Evolutionary conservation across 2,329 filamentous ascomycete genomes (phyloP), one percentile per base, ranked within the genome.

Genomic region (Alternaria sp.): DNA sequence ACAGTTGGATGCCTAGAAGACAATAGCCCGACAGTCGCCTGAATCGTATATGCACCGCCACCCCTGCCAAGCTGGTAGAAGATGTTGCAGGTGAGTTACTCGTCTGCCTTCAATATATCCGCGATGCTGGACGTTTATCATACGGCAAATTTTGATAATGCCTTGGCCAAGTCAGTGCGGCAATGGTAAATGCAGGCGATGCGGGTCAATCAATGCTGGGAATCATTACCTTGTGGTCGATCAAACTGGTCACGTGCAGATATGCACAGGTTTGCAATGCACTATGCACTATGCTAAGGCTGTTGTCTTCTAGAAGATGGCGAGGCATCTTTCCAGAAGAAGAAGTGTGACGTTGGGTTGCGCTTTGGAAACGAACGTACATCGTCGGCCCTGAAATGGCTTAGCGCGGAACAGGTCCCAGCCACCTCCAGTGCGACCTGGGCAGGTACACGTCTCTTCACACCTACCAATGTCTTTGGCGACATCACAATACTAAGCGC

Each of bases 31-130:
- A 49, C 20, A 36, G 20, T 32, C 20, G 25, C 22, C 3, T 5
- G 20, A 50, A 27, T 16, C 46, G 34, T 50, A 8, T 9, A 50
- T 38, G 46, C 46, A 50, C 46, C 46, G 46, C 46, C 46, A 34
- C 46, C 34, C 18, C 30, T 36, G 30, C 46, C 46, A 34, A 49
- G 12, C 12, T 49, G 30, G 46, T 22, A 22, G 3, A 49, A 9
- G n/a, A 12, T 34, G 46, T 49, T 36, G 8, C 46, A 25, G 12
- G 30, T 36, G 25, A n/a, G 25, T 25, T 36, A 1, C 32, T 50
- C 32, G 46, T 32, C 30, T 50, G 22, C 20, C 46, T 36, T 34
- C 2, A 14, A 36, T 34, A 38, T 25, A 50, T 38, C 46, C 32
- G 20, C 32, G 20, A 50, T 50, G 46, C 46, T 50, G 32, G 46